Percentiles rank a stretch among this genome's conserved stretches.
These are phyloP conservation scores for Angomonas desouzai DNA, from an alignment of 208 protist species.

Conservation along the genomic window DNA sequence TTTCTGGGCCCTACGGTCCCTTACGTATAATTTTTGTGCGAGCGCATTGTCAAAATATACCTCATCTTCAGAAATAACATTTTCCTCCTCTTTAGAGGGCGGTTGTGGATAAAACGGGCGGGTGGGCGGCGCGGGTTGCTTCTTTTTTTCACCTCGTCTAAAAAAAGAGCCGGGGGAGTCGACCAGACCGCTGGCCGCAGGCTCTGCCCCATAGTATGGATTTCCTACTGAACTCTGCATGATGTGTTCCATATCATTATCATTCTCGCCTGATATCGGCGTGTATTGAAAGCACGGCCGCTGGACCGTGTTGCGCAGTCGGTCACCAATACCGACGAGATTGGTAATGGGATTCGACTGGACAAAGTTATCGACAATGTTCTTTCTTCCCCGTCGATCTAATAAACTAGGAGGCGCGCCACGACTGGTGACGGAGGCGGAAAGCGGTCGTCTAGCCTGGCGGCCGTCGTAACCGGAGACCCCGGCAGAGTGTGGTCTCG, in stretches of 20 bases:
- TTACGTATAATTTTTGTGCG: neutral
- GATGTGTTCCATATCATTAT: neutral
- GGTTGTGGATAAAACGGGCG: neutral
- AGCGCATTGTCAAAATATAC: conserved; percentile 1
- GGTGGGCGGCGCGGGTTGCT: neutral
- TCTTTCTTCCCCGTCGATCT: neutral
- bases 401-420: neutral
- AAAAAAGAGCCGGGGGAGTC: neutral
- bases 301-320: conserved; percentile 1
- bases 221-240: neutral
- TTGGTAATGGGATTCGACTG: conserved; percentile 5
- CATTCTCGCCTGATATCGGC: too few relatives aligned
- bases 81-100: neutral
- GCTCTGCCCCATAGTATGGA: neutral
- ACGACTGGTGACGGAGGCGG: neutral
- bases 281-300: conserved; percentile 2
- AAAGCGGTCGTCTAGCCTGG: neutral
- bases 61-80: neutral
- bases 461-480: neutral
- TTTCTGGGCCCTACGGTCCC: neutral
- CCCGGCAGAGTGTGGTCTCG: neutral
- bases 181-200: neutral
- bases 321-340: neutral
- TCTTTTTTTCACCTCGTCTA: neutral
- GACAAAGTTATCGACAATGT: conserved; percentile 4